These are phyloP conservation scores for Ettlia oleoabundans DNA, from an alignment of 139 green algal species.

Conservation along the genomic window DNA sequence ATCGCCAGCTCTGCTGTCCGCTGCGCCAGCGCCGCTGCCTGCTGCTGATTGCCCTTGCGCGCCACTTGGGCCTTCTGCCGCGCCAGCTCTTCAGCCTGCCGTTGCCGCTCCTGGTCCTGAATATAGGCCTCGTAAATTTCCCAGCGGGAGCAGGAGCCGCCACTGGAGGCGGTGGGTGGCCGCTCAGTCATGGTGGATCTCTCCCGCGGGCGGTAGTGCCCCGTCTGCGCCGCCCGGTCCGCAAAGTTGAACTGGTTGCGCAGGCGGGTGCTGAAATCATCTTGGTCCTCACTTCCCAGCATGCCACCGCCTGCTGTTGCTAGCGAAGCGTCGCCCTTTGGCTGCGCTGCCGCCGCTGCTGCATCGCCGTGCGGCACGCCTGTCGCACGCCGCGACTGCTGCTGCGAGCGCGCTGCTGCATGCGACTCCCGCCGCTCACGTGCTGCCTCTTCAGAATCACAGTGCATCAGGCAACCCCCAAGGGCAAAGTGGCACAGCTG, in stretches of 20 bases:
- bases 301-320: background rate
- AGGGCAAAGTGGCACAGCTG: slow-evolving; percentile 76
- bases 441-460: slow-evolving; percentile 77
- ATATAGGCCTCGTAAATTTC: slow-evolving; percentile 96
- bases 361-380: background rate
- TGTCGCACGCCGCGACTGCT: slow-evolving; percentile 7
- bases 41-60: slow-evolving; percentile 38
- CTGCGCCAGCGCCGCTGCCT: slow-evolving; percentile 19
- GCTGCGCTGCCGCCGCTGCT: background rate
- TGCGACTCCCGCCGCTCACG: slow-evolving; percentile 1
- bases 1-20: background rate
- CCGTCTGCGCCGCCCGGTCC: slow-evolving; percentile 82
- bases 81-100: slow-evolving; percentile 65
- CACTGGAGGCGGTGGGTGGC: slow-evolving; percentile 65
- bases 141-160: slow-evolving; percentile 79
- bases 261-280: slow-evolving; percentile 52
- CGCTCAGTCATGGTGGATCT: slow-evolving; percentile 82
- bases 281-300: background rate
- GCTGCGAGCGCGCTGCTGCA: background rate
- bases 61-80: slow-evolving; percentile 57
- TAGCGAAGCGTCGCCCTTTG: background rate
- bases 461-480: slow-evolving; percentile 86
- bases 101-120: slow-evolving; percentile 80
- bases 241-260: slow-evolving; percentile 95
- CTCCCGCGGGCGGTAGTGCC: slow-evolving; percentile 63